Evolutionary conservation across 2,329 filamentous ascomycete genomes (phyloP).

Genomic region (Penicillium olsonii): DNA sequence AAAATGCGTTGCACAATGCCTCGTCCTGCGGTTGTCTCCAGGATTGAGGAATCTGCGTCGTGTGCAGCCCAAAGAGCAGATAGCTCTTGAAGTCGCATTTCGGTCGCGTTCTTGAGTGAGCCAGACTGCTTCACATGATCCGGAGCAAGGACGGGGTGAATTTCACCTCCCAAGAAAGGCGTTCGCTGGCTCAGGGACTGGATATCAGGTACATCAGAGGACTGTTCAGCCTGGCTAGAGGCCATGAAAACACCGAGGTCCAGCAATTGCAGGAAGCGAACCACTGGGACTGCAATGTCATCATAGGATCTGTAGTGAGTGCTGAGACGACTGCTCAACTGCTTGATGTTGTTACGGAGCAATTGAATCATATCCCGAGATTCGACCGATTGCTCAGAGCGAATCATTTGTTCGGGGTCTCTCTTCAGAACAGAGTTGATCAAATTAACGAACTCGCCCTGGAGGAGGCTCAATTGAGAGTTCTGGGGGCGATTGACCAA

Average conservation of each 20-base stretch:
- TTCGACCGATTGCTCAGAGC: conserved; percentile 15
- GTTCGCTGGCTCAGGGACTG: conserved; percentile 37
- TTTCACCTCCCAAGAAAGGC: conserved; percentile 40
- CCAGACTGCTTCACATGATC: conserved; percentile 2
- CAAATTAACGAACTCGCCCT: conserved; percentile 80
- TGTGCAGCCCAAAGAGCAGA: conserved; percentile 37
- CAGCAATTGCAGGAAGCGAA: conserved; percentile 77
- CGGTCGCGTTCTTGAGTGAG: conserved; percentile 30
- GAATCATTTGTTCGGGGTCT: conserved; percentile 33
- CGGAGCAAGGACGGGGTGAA: conserved; percentile 22
- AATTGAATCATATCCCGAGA: conserved; percentile 40
- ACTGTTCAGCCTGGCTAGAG: conserved; percentile 21
- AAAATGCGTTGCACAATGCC: conserved; percentile 66
- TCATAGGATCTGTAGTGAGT: conserved; percentile 76
- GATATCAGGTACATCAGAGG: conserved; percentile 23
- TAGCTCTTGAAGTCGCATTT: conserved; percentile 41
- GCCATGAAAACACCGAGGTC: conserved; percentile 72
- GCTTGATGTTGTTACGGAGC: conserved; percentile 60
- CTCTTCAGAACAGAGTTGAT: conserved; percentile 62
- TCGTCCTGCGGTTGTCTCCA: conserved; percentile 47
- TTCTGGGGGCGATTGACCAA: conserved; percentile 70
- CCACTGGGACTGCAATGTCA: conserved; percentile 76
- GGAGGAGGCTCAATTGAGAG: conserved; percentile 70
- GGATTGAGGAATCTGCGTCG: conserved; percentile 35
- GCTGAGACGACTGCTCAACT: conserved; percentile 70